Evolutionary conservation across 768 basidiomycete species (phyloP).

Genomic region (Paxillus rubicundulus): DNA sequence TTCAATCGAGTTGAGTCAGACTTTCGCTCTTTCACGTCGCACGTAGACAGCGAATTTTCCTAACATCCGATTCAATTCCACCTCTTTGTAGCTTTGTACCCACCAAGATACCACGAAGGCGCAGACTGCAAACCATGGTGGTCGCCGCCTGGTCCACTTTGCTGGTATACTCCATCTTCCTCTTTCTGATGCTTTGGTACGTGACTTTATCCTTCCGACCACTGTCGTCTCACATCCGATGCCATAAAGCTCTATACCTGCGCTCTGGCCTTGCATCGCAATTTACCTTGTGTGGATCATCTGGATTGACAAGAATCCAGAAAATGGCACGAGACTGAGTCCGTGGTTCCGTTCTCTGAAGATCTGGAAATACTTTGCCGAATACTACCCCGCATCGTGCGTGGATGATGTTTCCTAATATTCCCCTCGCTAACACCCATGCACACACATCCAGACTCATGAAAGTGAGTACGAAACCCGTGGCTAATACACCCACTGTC

Average conservation of each 20-base stretch:
- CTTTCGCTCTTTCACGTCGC: background rate
- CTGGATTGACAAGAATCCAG: slow-evolving; percentile 75
- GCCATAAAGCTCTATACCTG: slow-evolving; percentile 74
- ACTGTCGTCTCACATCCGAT: background rate
- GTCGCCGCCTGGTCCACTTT: slow-evolving; percentile 88
- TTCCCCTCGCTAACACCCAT: background rate
- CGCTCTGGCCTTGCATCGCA: slow-evolving; percentile 81
- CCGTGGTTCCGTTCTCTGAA: slow-evolving; percentile 67
- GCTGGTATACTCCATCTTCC: slow-evolving; percentile 60
- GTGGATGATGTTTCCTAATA: slow-evolving; percentile 31
- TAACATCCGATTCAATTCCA: slow-evolving; percentile 1
- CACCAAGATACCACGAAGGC: slow-evolving; percentile 77
- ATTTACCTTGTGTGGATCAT: slow-evolving; percentile 77
- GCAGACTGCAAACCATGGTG: slow-evolving; percentile 83
- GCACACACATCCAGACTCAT: slow-evolving; percentile 10
- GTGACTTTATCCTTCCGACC: slow-evolving; percentile 17
- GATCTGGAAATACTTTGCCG: slow-evolving; percentile 90
- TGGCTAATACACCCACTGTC: background rate
- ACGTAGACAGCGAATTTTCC: background rate
- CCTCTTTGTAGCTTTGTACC: slow-evolving; percentile 68
- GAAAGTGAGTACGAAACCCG: slow-evolving; percentile 33
- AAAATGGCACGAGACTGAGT: slow-evolving; percentile 66
- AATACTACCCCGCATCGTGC: slow-evolving; percentile 87
- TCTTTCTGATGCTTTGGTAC: slow-evolving; percentile 83
- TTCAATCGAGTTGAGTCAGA: slow-evolving; percentile 64